phyloP scores from a whole-genome alignment of 140 eudicot species.

The Erigeron philadelphicus region DNA sequence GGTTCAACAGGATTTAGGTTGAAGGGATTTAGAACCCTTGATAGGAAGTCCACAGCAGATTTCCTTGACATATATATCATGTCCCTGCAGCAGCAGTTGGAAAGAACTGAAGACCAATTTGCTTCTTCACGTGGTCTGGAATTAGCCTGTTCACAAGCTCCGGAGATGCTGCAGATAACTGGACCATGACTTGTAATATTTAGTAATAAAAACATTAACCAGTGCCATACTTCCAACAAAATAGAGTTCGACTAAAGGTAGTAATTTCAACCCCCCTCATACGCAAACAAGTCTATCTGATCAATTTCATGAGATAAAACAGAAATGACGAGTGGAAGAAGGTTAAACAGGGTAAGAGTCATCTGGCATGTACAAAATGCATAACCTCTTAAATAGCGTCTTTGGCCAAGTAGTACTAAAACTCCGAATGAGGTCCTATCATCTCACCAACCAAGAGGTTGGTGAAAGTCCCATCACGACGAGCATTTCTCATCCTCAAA shows the following conservation, averaged over 20 bases:
- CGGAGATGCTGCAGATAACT: constrained; percentile 51
- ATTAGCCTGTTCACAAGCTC: constrained; percentile 55
- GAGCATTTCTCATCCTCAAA: no score
- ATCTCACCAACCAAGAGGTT: no score
- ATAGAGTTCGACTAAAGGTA: no score
- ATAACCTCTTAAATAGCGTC: neutral
- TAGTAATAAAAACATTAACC: neutral
- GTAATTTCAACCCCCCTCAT: neutral
- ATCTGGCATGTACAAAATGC: neutral
- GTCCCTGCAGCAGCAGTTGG: constrained; percentile 28
- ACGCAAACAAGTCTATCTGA: neutral
- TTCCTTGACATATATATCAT: constrained; percentile 15
- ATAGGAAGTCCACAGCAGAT: constrained; percentile 27
- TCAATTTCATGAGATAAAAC: neutral
- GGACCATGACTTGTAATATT: constrained; percentile 14
- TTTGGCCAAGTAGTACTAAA: no score
- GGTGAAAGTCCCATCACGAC: no score
- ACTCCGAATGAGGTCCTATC: no score
- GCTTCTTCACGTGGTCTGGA: constrained; percentile 54
- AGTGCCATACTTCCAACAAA: neutral
- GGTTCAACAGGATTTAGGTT: constrained; percentile 21
- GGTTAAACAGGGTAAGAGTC: neutral
- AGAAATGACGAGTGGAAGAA: neutral
- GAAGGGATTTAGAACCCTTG: constrained; percentile 12
- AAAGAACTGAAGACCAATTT: constrained; percentile 32